Evolutionary conservation across 2,329 filamentous ascomycete genomes (phyloP).

Genomic region (Fusarium humuli): DNA sequence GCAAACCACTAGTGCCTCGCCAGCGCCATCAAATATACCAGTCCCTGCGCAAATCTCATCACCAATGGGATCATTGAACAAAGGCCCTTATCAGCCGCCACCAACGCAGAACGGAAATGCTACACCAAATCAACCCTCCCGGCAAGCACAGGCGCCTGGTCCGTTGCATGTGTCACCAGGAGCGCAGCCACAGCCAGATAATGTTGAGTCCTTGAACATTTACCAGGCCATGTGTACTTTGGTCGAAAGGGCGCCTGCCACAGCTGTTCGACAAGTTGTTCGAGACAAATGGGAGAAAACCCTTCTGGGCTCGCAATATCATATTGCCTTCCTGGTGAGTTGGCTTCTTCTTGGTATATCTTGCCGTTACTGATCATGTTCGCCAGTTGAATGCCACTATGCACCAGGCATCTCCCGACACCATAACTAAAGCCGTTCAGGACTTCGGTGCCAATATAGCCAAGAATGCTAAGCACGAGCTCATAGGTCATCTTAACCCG

Average conservation of each 20-base stretch:
- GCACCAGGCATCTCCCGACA: constrained; percentile 55
- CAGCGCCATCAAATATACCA: constrained; percentile 7
- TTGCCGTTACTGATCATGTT: constrained; percentile 41
- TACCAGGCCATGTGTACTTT: constrained; percentile 44
- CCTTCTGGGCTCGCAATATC: constrained; percentile 63
- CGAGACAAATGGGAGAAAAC: constrained; percentile 65
- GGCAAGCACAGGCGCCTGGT: not conserved
- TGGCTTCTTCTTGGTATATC: not conserved
- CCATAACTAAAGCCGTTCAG: constrained; percentile 55
- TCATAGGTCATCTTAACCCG: constrained; percentile 55
- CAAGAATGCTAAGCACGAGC: constrained; percentile 53
- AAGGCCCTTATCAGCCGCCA: constrained; percentile 1
- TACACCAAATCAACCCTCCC: not conserved
- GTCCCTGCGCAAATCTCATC: constrained; percentile 22
- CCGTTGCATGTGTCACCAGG: constrained; percentile 2
- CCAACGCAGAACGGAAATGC: constrained; percentile 6
- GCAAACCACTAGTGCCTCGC: not conserved
- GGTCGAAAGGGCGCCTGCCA: constrained; percentile 56
- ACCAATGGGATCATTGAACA: not conserved
- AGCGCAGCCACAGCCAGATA: not conserved
- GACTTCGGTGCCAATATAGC: constrained; percentile 62
- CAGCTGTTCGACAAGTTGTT: constrained; percentile 61
- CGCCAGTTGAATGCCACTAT: constrained; percentile 62
- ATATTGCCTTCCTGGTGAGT: constrained; percentile 65
- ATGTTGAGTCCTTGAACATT: constrained; percentile 46